Base-by-base conservation (phyloP, 495 filamentous ascomycete genomes). In the Tuber microsphaerosporum region DNA sequence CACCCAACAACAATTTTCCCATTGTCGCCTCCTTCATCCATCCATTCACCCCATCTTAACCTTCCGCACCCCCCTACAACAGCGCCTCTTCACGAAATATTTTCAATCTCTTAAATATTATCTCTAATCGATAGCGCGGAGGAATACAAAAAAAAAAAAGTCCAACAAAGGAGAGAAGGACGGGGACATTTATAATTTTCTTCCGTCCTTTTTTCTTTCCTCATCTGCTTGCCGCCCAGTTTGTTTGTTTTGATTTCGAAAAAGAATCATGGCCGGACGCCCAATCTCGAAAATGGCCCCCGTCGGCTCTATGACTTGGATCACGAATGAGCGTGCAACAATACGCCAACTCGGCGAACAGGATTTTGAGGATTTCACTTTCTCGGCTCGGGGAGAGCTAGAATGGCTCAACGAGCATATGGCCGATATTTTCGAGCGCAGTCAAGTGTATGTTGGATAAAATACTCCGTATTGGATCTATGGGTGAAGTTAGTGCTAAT, bases 341-440 rank as follows among this genome's bases (percentile, higher is more conserved):
- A 85, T 90, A n/a, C 82, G 85, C 43, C 86, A 89, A 39, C 85
- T 92, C 61, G 84, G 90, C 48, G 86, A 87, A 8, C 88, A 92
- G 80, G 95, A 98, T 83, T 86, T 92, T 71, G 94, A 97, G 77
- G 93, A 97, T 83, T 93, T 97, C 81, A 88, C 92, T 71, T 98
- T 92, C 84, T 91, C 92, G 0, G 93, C 91, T 76, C 89, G 91
- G 65, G 94, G 97, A 85, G 94, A 98, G 81, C 85, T 97, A 82
- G 94, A 95, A 79, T 97, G 94, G 93, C 85, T 97, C 80, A 97
- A 97, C 81, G 94, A 97, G 84, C 94, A 97, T 84, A 97, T 97
- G 94, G 89, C 89, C 43, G 93, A 97, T 78, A 92, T 97, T 75
- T 97, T 98, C 83, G 92, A 89, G 78, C 90, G 90, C 78, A 92